Conservation (phyloP, 495 filamentous ascomycete species). For the Oidiodendron maius region DNA sequence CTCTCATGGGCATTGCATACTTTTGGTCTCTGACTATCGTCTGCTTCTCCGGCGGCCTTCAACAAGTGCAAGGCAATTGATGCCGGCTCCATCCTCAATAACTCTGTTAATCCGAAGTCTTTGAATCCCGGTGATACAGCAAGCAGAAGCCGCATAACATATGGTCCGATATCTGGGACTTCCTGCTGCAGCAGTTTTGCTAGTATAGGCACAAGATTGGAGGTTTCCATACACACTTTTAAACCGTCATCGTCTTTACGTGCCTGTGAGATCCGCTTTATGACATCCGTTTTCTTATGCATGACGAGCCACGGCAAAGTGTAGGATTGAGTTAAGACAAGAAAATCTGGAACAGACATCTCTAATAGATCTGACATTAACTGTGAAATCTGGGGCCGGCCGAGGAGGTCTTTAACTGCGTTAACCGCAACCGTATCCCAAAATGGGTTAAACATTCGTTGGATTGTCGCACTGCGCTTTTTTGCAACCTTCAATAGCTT, state of each 20-base stretch:
- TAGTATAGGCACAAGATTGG: conserved; percentile 73
- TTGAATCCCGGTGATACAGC: conserved; percentile 64
- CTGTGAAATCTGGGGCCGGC: conserved; percentile 74
- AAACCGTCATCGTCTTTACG: conserved; percentile 55
- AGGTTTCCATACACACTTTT: conserved; percentile 53
- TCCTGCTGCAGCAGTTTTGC: conserved; percentile 73
- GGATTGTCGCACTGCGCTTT: conserved; percentile 48
- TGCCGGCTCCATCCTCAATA: conserved; percentile 72
- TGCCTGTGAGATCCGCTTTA: conserved; percentile 73
- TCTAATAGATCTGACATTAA: conserved; percentile 73
- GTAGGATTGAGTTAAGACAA: conserved; percentile 71
- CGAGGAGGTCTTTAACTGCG: conserved; percentile 73
- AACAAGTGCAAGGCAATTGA: conserved; percentile 74
- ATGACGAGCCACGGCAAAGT: conserved; percentile 84
- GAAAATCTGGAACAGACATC: conserved; percentile 64
- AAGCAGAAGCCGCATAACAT: conserved; percentile 61
- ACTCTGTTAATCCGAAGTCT: conserved; percentile 54
- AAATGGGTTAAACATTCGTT: conserved; percentile 72
- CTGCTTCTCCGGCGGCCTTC: conserved; percentile 64
- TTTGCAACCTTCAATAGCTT: conserved; percentile 55
- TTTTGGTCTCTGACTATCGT: conserved; percentile 48
- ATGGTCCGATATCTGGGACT: conserved; percentile 54
- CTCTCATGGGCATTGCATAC: conserved; percentile 32
- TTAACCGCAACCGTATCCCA: conserved; percentile 77
- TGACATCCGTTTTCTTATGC: conserved; percentile 66